Evolutionary conservation across 495 filamentous ascomycete genomes (phyloP), one percentile per base, ranked within the genome.

Genomic region (Neurospora hispaniola): DNA sequence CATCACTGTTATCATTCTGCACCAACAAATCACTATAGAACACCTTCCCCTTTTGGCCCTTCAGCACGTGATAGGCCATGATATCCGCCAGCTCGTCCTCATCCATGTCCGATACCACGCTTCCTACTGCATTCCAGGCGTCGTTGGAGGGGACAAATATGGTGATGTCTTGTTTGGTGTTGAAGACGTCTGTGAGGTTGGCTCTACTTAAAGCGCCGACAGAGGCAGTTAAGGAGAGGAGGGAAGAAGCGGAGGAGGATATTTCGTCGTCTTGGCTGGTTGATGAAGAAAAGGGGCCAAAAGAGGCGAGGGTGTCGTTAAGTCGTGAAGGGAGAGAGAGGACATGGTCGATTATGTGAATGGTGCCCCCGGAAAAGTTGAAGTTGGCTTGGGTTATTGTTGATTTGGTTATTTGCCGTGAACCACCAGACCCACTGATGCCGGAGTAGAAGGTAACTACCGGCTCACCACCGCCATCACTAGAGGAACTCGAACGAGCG

Each of bases 261-360:
- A 38, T 27, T 7, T 66, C 54, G 23, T 35, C 23, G 27, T 18
- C 23, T 59, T 14, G 11, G 23, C 31, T 62, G 10, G 23, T 62
- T 16, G 54, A 35, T 35, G 54, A 54, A 59, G 48, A 16, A 27
- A 27, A 62, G 35, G 27, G 54, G 27, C 14, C 1, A 35, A 66
- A 66, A 38, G 54, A 66, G 5, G 54, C 54, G 9, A 83, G 69
- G 0, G 89, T 89, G 23, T 79, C 77, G 18, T 82, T 81, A 68
- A 90, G 73, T 73, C 85, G 86, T 54, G 79, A 48, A 0, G 91
- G 91, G 42, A 91, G 79, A 23, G 82, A 82, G 9, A 92, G 83
- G 62, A 89, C 80, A 8, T 74, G 78, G 79, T 92, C 86, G 76
- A 93, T 87, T 62, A 93, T 80, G 78, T 93, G 91, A 41, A 92